Base-by-base conservation (phyloP, 2,329 filamentous ascomycete species). In the Coleophoma crateriformis region DNA sequence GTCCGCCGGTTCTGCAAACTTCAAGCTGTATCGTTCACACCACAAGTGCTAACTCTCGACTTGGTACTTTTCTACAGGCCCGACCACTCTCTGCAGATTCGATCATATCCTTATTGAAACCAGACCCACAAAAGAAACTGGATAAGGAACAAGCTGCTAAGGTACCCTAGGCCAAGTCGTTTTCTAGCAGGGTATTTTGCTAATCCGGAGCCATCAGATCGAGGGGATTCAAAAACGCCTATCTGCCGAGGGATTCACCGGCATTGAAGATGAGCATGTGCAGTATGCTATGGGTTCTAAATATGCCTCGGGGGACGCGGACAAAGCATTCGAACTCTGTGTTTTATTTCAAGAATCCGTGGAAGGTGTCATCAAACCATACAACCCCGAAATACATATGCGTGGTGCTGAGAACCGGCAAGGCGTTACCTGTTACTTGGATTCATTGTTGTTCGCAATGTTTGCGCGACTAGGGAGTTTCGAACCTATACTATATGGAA, bases 361-460 rank as follows among this genome's bases (percentile, higher is more conserved):
- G 37, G 81, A 89, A 32, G 91, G 92, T 14, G 81, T 88, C 38
- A 79, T 97, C 56, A 76, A 83, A 54, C 80, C 82, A 14, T 95
- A 89, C 69, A 78, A 89, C 49, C 82, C 89, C 8, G 76, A 77
- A 47, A 76, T 86, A 7, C 78, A 79, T 50, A 83, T 97, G 72
- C 71, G 89, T 4, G 94, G 94, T 7, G 92, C 94, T 12, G 86
- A 89, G 59, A 99, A 99, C 63, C 78, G 90, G 44, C 78, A 85
- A 41, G 82, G 81, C 44, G 90, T 96, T 34, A 97, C 92, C n/a
- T 99, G 94, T 71, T 97, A 95, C 65, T 74, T 97, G 14, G 94
- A 97, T 66, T 80, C 92, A 0, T 72, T 97, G 19, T 77, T 99
- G 1, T 97, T 96, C 65, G 87, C 92, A 66, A 96, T 99, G 90